Conservation (phyloP, 768 basidiomycete genomes). For the Mrakia hoshinonis region DNA sequence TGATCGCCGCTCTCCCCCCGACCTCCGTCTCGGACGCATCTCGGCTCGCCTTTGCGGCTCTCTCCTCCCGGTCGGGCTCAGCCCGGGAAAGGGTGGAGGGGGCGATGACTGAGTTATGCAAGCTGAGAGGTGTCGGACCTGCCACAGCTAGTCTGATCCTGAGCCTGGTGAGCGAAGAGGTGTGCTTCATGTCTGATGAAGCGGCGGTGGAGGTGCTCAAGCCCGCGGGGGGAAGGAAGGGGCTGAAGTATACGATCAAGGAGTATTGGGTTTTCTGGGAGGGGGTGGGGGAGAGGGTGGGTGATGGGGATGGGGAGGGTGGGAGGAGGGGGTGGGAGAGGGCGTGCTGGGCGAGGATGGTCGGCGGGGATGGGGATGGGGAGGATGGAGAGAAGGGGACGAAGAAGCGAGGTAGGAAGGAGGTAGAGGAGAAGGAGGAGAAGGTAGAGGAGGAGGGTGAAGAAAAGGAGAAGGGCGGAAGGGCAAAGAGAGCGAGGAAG, state of each 20-base stretch:
- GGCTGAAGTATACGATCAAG: background rate
- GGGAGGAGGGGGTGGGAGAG: constrained; percentile 16
- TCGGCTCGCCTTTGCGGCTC: background rate
- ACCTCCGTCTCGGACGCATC: too few relatives aligned
- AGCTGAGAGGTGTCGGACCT: constrained; percentile 4
- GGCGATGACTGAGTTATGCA: background rate
- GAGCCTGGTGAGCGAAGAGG: background rate
- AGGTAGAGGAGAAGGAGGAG: background rate
- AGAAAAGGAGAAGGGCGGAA: background rate
- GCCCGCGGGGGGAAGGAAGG: constrained; percentile 1
- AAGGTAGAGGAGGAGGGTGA: background rate
- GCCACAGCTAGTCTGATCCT: constrained; percentile 3
- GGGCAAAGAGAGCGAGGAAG: constrained; percentile 1
- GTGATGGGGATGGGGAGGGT: background rate
- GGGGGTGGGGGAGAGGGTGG: background rate
- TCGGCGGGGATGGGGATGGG: background rate
- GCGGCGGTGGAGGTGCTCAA: constrained; percentile 3
- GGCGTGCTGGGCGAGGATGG: background rate
- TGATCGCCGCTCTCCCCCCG: constrained; percentile 1
- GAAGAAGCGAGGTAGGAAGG: background rate
- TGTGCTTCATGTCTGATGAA: constrained; percentile 1
- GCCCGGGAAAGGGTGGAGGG: background rate
- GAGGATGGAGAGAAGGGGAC: background rate
- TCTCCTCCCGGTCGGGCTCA: background rate
- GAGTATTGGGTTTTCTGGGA: constrained; percentile 9